phyloP scores from a whole-genome alignment of 2,329 filamentous ascomycete genomes.

The Fusarium anguioides region DNA sequence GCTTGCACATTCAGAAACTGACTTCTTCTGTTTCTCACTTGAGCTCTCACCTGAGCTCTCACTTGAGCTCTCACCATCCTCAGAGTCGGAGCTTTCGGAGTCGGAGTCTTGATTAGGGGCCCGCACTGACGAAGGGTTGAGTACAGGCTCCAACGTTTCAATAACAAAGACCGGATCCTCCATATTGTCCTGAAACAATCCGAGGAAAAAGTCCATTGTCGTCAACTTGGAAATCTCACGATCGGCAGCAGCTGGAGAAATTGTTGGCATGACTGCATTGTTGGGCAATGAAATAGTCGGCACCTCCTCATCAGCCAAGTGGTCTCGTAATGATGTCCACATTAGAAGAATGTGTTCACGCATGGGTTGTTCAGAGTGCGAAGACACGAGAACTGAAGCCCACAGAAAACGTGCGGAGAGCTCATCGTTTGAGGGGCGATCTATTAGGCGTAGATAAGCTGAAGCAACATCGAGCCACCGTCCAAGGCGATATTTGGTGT shows the following conservation, averaged over 20 bases:
- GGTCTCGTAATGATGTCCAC: conserved; percentile 68
- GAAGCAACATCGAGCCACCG: conserved; percentile 65
- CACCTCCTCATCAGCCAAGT: conserved; percentile 55
- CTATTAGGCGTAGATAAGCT: conserved; percentile 54
- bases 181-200: conserved; percentile 85
- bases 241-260: conserved; percentile 85
- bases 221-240: conserved; percentile 91
- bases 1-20: conserved; percentile 64
- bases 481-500: conserved; percentile 61
- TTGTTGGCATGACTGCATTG: conserved; percentile 87
- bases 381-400: conserved; percentile 66
- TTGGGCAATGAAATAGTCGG: conserved; percentile 75
- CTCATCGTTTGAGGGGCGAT: conserved; percentile 50
- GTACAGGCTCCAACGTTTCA: conserved; percentile 89
- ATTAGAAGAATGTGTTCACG: conserved; percentile 68
- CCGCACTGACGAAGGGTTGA: conserved; percentile 75
- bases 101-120: conserved; percentile 43
- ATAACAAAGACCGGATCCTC: conserved; percentile 87
- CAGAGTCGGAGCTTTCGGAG: conserved; percentile 17
- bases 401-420: conserved; percentile 67
- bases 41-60: conserved; percentile 29
- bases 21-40: conserved; percentile 35
- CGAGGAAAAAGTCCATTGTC: conserved; percentile 95
- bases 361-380: conserved; percentile 63
- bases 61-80: conserved; percentile 27